Base-by-base conservation (phyloP, 345 rosid species). In the Bruguiera gymnorhiza region DNA sequence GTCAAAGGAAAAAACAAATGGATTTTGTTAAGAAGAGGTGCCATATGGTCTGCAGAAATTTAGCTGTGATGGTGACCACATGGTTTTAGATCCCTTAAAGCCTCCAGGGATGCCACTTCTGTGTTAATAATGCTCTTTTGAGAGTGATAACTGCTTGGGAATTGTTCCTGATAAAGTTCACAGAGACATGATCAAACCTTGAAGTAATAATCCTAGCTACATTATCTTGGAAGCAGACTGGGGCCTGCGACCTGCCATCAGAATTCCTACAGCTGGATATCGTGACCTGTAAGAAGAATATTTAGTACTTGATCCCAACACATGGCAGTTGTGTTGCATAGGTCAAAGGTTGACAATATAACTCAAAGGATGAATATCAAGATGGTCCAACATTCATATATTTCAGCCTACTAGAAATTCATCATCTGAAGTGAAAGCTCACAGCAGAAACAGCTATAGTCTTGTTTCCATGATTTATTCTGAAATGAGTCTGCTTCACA, bases 401-500 rank as follows among this genome's bases (percentile, higher is more conserved):
- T 34, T 34, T 34, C 1, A 7, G 37, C 9, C 8, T 8, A 6
- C 37, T 34, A 34, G 37, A 34, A 34, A 34, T 34, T 34, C 37
- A 34, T 34, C 37, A 34, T 34, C 37, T 34, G 37, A 60, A 31
- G 59, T 70, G 60, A 24, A 51, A 32, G 21, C 52, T 31, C 62
- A 23, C 18, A 20, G 52, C 19, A 0, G 21, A 37, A 26, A 39
- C 16, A 5, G 11, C 27, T 34, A 51, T 52, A n/a, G 20, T 16
- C 20, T 5, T 72, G 20, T 31, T 63, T 60, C 19, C 27, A 19
- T 27, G 53, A 15, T 72, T 65, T 61, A 63, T 56, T n/a, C 53
- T 36, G 31, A 30, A 65, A 31, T 19, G 20, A 52, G 23, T 24
- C 24, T n/a, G 34, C 60, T 48, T 54, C 43, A 21, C 53, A 32